Evolutionary conservation across 805 yeast genomes (phyloP), one percentile per base, ranked within the genome.

Genomic region (Isabelozyma pseudorhagii): DNA sequence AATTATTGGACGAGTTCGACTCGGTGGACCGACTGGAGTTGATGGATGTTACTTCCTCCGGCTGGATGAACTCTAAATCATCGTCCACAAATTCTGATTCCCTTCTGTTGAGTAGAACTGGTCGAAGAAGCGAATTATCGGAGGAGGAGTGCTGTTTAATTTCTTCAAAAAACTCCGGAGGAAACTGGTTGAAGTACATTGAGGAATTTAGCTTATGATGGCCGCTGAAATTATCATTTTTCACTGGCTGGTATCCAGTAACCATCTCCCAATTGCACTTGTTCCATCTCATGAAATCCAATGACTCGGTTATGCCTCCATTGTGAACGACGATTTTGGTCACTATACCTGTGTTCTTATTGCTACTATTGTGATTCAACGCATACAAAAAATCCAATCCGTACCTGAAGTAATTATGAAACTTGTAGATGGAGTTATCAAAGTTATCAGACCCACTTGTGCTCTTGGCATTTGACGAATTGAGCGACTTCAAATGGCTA

Each of bases 321-420:
- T 73, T 73, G 58, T 83, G 87, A 8, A 81, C 38, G 1, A 80
- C 68, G 3, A 83, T 50, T 50, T 81, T 82, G 38, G 66, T 67
- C 15, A 82, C 64, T 1, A 67, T 59, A 4, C 79, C 75, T 18
- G 63, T 58, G 8, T 47, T 46, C 0, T 27, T 21, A 8, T 47
- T 34, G 25, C 55, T 49, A 25, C 53, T 50, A 13, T 55, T 53
- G 8, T 55, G 55, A 50, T 65, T 66, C 36, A 78, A 64, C 39
- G 75, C 74, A 60, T 80, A 83, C 21, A 82, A 61, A 8, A 82
- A 60, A 59, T 83, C 88, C 40, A 82, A 62, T 0, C 88, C 88
- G 54, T 60, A 69, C 18, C 71, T 60, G 60, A 75, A 83, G 59
- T 83, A 83, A 57, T 82, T 83, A 61, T 83, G 86, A 53, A 82